Evolutionary conservation across 2,329 filamentous ascomycete species (phyloP).

Genomic region (Periglandula ipomoeae): DNA sequence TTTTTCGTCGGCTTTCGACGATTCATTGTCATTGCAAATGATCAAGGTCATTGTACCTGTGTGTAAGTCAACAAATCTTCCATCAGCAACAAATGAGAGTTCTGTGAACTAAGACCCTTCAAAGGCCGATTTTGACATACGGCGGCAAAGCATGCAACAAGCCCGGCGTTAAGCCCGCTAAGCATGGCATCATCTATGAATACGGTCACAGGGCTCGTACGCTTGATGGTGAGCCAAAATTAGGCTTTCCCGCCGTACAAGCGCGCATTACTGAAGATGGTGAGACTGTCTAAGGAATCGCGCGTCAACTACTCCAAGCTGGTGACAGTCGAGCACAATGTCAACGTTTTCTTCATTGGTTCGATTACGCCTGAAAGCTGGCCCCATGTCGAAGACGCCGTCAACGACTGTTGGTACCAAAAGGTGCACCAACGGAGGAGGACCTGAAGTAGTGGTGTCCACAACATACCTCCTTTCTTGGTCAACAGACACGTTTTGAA

Average conservation of each 20-base stretch:
- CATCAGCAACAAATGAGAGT: neutral
- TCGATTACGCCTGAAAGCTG: slow-evolving; percentile 30
- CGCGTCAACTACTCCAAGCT: slow-evolving; percentile 50
- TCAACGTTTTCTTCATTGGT: slow-evolving; percentile 49
- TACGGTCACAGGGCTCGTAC: slow-evolving; percentile 20
- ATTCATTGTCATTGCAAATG: slow-evolving; percentile 44
- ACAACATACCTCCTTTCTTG: neutral
- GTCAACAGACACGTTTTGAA: neutral
- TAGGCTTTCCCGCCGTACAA: slow-evolving; percentile 39
- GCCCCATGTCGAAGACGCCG: slow-evolving; percentile 32
- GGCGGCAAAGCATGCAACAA: slow-evolving; percentile 43
- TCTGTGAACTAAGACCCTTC: neutral
- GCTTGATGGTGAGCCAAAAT: slow-evolving; percentile 32
- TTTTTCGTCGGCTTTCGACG: slow-evolving; percentile 43
- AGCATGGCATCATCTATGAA: slow-evolving; percentile 45
- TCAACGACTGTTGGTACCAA: slow-evolving; percentile 39
- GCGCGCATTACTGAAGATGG: slow-evolving; percentile 32
- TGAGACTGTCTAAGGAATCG: slow-evolving; percentile 40
- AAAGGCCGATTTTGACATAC: slow-evolving; percentile 47
- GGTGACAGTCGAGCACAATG: slow-evolving; percentile 48
- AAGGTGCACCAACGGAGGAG: slow-evolving; percentile 30
- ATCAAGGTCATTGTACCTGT: slow-evolving; percentile 44
- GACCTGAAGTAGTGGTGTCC: slow-evolving; percentile 9
- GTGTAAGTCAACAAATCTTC: slow-evolving; percentile 30
- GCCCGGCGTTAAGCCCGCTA: slow-evolving; percentile 39